Percentiles rank a stretch among this genome's conserved stretches.
Conservation (phyloP, 768 basidiomycete genomes). For the Amanita molliuscula region DNA sequence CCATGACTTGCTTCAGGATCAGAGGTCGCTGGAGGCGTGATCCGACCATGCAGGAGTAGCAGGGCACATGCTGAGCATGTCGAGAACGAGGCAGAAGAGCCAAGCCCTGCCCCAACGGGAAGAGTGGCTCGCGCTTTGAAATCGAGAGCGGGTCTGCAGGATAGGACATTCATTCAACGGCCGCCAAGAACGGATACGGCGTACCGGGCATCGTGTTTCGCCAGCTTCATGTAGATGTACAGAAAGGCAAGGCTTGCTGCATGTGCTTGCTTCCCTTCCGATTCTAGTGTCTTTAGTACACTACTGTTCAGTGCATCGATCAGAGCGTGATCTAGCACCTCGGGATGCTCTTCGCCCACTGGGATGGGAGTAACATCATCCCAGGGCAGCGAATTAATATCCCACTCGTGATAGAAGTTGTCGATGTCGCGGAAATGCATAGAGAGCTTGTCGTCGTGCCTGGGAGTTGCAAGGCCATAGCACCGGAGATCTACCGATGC, state of each 20-base stretch:
- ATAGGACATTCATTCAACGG: slow-evolving; percentile 5
- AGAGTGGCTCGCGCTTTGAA: slow-evolving; percentile 81
- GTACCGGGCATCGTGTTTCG: slow-evolving; percentile 45
- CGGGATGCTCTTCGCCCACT: slow-evolving; percentile 44
- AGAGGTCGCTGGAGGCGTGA: slow-evolving; percentile 39
- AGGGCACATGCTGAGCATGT: slow-evolving; percentile 75
- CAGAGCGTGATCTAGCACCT: slow-evolving; percentile 62
- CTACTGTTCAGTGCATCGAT: slow-evolving; percentile 56
- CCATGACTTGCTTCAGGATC: slow-evolving; percentile 38
- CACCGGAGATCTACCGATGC: slow-evolving; percentile 94
- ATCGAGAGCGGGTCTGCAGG: slow-evolving; percentile 59
- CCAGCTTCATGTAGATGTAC: slow-evolving; percentile 85
- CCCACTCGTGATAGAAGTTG: slow-evolving; percentile 74
- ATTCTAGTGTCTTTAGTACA: slow-evolving; percentile 26
- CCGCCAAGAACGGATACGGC: slow-evolving; percentile 16
- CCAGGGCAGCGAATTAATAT: slow-evolving; percentile 72
- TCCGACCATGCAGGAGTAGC: slow-evolving; percentile 64
- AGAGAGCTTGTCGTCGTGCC: slow-evolving; percentile 61
- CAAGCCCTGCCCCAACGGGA: slow-evolving; percentile 91
- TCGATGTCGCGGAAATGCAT: slow-evolving; percentile 75
- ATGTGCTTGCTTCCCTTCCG: slow-evolving; percentile 26
- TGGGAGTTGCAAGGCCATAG: slow-evolving; percentile 74
- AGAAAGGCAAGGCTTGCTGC: slow-evolving; percentile 64
- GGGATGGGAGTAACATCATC: slow-evolving; percentile 47
- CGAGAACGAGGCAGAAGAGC: slow-evolving; percentile 95